Evolutionary conservation across 192 early-diverging fungal species (phyloP).

Genomic region (Dissophora globulifera): DNA sequence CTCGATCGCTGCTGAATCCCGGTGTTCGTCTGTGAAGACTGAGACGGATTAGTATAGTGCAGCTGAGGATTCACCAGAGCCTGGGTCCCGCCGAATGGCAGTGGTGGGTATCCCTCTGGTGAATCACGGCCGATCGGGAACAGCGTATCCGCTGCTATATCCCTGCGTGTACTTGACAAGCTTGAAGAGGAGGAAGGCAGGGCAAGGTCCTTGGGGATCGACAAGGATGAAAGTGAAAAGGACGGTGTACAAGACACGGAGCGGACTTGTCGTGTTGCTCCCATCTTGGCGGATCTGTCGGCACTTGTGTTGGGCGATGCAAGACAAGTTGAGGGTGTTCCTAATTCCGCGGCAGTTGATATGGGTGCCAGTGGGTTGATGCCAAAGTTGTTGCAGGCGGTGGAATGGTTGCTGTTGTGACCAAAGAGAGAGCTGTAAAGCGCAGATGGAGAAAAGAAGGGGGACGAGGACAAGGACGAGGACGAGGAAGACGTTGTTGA

Average conservation of each 20-base stretch:
- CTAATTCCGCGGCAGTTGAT: background rate
- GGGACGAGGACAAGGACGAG: slow-evolving; percentile 8
- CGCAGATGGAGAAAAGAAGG: slow-evolving; percentile 27
- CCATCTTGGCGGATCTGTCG: background rate
- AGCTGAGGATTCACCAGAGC: background rate
- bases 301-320: background rate
- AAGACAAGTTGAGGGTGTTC: background rate
- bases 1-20: background rate
- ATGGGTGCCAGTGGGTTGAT: background rate
- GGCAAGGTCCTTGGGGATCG: slow-evolving; percentile 5
- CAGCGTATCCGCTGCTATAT: background rate
- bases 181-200: too few relatives aligned
- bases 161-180: too few relatives aligned
- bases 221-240: slow-evolving; percentile 19
- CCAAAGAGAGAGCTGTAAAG: slow-evolving; percentile 25
- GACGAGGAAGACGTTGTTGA: background rate
- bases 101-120: background rate
- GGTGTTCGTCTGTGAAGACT: too few relatives aligned
- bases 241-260: slow-evolving; percentile 33
- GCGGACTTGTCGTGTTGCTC: slow-evolving; percentile 20
- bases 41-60: background rate
- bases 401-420: background rate
- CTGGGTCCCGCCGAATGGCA: background rate
- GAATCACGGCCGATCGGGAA: background rate
- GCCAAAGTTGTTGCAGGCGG: background rate